Conservation (phyloP, 257 asterid species). For the Nicotiana attenuata region DNA sequence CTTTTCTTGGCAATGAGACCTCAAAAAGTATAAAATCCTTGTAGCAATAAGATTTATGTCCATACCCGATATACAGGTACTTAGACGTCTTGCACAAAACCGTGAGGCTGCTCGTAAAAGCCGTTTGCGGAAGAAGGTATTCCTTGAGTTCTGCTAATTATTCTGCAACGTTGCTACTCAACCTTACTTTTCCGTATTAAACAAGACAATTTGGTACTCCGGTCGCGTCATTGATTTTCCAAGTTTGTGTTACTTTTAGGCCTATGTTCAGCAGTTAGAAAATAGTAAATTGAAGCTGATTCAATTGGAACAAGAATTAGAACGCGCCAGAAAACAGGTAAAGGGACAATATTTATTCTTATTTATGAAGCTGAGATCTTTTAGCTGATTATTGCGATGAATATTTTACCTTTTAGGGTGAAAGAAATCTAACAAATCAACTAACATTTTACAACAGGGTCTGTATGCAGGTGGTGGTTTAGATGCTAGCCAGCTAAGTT, state of each 20-base stretch:
- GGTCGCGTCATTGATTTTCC: not conserved
- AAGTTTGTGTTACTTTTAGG: conserved; percentile 31
- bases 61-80: conserved; percentile 37
- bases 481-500: conserved; percentile 56
- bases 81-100: conserved; percentile 95
- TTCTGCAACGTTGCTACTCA: not conserved
- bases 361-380: not conserved
- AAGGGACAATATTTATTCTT: not conserved
- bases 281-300: conserved; percentile 63
- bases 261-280: conserved; percentile 94
- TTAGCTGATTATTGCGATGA: not conserved
- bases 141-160: not conserved
- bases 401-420: not conserved
- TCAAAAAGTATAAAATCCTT: not conserved
- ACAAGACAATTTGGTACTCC: not conserved
- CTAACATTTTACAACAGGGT: conserved; percentile 44
- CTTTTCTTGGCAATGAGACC: not conserved
- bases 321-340: conserved; percentile 71
- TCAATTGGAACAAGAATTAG: conserved; percentile 88
- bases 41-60: not conserved
- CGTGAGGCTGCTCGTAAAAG: conserved; percentile 99
- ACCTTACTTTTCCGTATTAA: not conserved
- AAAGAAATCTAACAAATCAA: conserved; percentile 16
- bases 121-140: conserved; percentile 78
- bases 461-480: conserved; percentile 43